Evolutionary conservation across 208 protist genomes (phyloP).

Genomic region (Naegleria lovaniensis): DNA sequence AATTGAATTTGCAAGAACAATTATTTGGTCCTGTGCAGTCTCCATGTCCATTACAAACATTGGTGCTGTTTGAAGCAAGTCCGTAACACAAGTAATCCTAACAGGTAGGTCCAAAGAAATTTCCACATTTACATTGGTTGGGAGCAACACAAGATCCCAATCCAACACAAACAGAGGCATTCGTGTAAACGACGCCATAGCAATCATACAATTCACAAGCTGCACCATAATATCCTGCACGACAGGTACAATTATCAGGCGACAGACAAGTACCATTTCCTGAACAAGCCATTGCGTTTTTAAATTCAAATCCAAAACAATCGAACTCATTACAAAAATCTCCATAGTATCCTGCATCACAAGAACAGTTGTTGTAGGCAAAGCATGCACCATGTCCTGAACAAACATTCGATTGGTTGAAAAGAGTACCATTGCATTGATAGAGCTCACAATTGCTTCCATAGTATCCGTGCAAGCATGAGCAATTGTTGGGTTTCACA

Average conservation of each 20-base stretch:
- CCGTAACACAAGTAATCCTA: neutral
- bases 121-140: neutral
- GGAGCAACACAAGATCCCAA: neutral
- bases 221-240: neutral
- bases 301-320: neutral
- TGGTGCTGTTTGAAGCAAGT: neutral
- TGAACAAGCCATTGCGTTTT: neutral
- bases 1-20: neutral
- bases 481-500: neutral
- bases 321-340: neutral
- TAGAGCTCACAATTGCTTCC: neutral
- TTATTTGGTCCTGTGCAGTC: neutral
- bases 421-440: neutral
- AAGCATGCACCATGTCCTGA: neutral
- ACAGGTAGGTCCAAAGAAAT: neutral
- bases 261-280: neutral
- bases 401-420: neutral
- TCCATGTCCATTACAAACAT: neutral
- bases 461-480: neutral
- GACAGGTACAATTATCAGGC: conserved; percentile 4
- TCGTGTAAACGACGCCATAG: neutral
- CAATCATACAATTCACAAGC: neutral
- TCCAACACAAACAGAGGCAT: neutral
- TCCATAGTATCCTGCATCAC: neutral
- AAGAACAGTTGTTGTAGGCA: neutral